These are phyloP conservation scores for Globisporangium okanoganense DNA, from an alignment of 352 stramenopile genomes.

Conservation along the genomic window DNA sequence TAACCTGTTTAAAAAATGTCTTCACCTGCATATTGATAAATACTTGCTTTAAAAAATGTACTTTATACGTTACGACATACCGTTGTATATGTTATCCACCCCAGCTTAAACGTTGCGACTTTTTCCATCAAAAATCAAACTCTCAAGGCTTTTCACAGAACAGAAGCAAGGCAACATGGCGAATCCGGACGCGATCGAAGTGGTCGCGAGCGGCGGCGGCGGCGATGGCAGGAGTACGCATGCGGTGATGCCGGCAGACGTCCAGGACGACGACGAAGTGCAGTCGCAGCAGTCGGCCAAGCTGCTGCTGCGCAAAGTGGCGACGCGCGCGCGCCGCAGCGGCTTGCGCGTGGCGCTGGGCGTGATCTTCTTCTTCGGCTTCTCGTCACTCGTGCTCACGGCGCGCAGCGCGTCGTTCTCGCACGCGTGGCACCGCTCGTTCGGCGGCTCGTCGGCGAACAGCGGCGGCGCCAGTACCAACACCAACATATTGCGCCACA, in stretches of 20 bases:
- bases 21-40: too few relatives aligned
- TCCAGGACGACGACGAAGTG: not conserved
- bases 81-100: too few relatives aligned
- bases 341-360: constrained; percentile 8
- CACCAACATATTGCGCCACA: constrained; percentile 5
- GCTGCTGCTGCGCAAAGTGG: constrained; percentile 6
- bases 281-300: constrained; percentile 4
- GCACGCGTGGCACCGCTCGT: constrained; percentile 6
- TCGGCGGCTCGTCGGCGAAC: not conserved
- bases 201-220: not conserved
- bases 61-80: too few relatives aligned
- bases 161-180: not conserved
- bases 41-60: too few relatives aligned
- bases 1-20: too few relatives aligned
- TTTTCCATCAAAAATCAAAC: too few relatives aligned
- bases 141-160: not conserved
- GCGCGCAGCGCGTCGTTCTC: constrained; percentile 13
- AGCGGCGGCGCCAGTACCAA: not conserved
- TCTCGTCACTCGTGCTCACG: constrained; percentile 14
- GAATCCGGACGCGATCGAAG: not conserved
- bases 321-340: constrained; percentile 11
- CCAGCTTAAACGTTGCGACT: too few relatives aligned
- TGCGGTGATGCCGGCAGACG: not conserved
- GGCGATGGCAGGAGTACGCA: not conserved
- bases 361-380: constrained; percentile 19